Percentiles rank a stretch among this genome's conserved stretches.
These are phyloP conservation scores for Setomelanomma holmii DNA, from an alignment of 2,329 filamentous ascomycete species.

Conservation along the genomic window DNA sequence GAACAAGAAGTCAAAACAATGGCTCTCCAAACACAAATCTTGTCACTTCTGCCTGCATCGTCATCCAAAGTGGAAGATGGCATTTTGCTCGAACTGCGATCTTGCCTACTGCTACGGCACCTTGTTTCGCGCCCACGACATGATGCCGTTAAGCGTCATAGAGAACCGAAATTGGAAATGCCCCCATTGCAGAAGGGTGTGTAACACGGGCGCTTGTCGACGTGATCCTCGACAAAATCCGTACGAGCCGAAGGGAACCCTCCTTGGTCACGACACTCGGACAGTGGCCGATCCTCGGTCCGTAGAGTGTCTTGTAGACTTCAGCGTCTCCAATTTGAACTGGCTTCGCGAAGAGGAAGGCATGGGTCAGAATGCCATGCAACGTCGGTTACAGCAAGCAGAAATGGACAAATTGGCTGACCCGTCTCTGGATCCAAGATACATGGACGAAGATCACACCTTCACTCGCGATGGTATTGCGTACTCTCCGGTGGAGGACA, in stretches of 20 bases:
- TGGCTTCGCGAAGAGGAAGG: conserved; percentile 72
- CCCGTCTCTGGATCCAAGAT: conserved; percentile 54
- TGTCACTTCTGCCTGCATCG: conserved; percentile 87
- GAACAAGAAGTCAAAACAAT: conserved; percentile 63
- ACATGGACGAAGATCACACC: conserved; percentile 51
- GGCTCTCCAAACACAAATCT: conserved; percentile 57
- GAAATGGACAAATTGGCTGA: conserved; percentile 59
- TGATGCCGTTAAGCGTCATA: conserved; percentile 83
- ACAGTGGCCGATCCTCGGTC: conserved; percentile 90
- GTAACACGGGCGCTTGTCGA: conserved; percentile 84
- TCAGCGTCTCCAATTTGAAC: conserved; percentile 83
- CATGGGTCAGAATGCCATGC: conserved; percentile 54
- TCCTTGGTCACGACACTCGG: conserved; percentile 89
- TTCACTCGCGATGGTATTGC: conserved; percentile 50
- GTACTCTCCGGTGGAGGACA: conserved; percentile 48
- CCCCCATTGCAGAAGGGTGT: conserved; percentile 83
- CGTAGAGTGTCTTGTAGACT: conserved; percentile 89
- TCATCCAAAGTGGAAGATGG: conserved; percentile 85
- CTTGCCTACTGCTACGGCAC: conserved; percentile 91
- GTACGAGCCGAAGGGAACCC: conserved; percentile 85
- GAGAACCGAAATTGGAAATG: conserved; percentile 86
- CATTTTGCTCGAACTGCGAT: conserved; percentile 77
- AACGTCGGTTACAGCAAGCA: conserved; percentile 61
- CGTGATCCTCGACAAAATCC: conserved; percentile 72
- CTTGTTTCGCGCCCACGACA: conserved; percentile 88